Conservation (phyloP, 164 flowering plant genomes). For the Vitis amurensis region DNA sequence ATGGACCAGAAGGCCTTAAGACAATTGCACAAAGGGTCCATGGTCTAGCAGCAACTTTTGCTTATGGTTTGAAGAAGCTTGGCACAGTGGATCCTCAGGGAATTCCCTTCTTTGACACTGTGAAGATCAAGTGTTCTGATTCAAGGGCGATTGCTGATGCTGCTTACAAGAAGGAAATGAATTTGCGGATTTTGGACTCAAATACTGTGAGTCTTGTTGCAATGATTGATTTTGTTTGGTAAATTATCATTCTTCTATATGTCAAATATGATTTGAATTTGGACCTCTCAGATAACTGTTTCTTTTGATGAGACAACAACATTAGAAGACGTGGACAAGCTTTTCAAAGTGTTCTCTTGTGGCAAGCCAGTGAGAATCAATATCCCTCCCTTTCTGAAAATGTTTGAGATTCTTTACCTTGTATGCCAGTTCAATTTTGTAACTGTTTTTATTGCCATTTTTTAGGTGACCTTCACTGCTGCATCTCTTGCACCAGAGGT, state of each 20-base stretch:
- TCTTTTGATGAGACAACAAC: slow-evolving; percentile 94
- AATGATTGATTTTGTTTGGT: neutral
- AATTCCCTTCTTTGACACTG: slow-evolving; percentile 97
- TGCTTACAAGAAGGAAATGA: slow-evolving; percentile 73
- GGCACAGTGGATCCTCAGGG: slow-evolving; percentile 78
- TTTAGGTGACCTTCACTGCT: slow-evolving; percentile 85
- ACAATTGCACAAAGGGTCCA: slow-evolving; percentile 81
- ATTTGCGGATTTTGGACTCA: slow-evolving; percentile 70
- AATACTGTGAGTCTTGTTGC: slow-evolving; percentile 58
- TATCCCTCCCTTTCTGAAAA: neutral
- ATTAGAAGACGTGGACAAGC: slow-evolving; percentile 87
- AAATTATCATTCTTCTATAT: neutral
- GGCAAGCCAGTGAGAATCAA: slow-evolving; percentile 78
- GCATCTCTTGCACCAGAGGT: slow-evolving; percentile 87
- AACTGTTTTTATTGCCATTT: slow-evolving; percentile 9
- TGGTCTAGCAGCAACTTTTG: slow-evolving; percentile 88
- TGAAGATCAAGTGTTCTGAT: slow-evolving; percentile 78
- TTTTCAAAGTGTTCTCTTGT: slow-evolving; percentile 71
- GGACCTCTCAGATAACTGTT: slow-evolving; percentile 69
- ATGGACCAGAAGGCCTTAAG: slow-evolving; percentile 96
- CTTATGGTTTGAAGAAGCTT: slow-evolving; percentile 79
- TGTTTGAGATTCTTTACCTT: neutral
- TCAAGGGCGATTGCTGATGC: slow-evolving; percentile 74
- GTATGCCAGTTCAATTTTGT: neutral
- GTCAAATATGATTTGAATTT: neutral